These are phyloP conservation scores for Vitis riparia DNA, from an alignment of 164 flowering plant species.

Conservation along the genomic window DNA sequence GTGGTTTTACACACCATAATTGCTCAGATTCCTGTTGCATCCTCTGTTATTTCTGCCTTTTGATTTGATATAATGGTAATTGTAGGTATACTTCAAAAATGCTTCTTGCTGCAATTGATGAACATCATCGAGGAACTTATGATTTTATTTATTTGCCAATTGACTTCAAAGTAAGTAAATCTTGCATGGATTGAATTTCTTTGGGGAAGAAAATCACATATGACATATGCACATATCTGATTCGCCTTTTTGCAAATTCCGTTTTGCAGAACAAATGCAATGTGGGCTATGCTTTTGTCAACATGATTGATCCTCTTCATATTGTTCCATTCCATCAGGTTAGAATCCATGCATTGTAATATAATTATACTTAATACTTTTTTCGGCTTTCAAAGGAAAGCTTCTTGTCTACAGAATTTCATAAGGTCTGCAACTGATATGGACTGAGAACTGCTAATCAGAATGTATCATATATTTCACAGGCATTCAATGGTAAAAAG, in stretches of 20 bases:
- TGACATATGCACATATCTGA: neutral
- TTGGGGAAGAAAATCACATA: neutral
- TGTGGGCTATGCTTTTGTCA: constrained; percentile 91
- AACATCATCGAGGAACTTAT: constrained; percentile 67
- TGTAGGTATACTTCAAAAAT: constrained; percentile 83
- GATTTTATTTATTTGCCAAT: constrained; percentile 87
- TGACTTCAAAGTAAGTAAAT: constrained; percentile 71
- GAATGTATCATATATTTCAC: constrained; percentile 11
- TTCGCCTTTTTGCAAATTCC: neutral
- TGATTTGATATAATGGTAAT: constrained; percentile 4
- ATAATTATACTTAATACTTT: neutral
- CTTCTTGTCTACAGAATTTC: neutral
- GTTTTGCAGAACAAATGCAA: constrained; percentile 78
- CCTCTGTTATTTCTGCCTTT: neutral
- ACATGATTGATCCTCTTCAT: constrained; percentile 65
- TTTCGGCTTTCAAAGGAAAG: neutral
- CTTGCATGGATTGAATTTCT: neutral
- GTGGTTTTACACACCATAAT: neutral
- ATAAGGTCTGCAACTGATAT: neutral
- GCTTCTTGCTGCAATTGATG: constrained; percentile 85
- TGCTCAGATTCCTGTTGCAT: neutral
- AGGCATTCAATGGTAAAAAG: constrained; percentile 85
- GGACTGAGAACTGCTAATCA: neutral
- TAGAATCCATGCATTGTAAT: constrained; percentile 5
- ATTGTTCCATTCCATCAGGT: constrained; percentile 79